These are phyloP conservation scores for Tolypocladium inflatum DNA, from an alignment of 2,329 filamentous ascomycete species.

Conservation along the genomic window DNA sequence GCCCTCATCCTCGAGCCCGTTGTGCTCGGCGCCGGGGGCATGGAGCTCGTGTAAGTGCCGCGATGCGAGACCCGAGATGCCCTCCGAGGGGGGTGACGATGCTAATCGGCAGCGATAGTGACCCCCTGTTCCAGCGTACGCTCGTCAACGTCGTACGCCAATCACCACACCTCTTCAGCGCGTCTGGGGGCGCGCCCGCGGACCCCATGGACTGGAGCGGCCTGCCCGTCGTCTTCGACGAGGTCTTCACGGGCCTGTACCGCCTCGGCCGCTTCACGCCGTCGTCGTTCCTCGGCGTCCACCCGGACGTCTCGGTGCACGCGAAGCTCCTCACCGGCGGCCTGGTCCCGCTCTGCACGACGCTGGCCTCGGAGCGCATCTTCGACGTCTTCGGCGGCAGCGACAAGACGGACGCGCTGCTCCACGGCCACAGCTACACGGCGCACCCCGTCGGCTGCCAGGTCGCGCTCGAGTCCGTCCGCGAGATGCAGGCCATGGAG, in stretches of 20 bases:
- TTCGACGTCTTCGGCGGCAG: slow-evolving; percentile 62
- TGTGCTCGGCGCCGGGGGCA: slow-evolving; percentile 73
- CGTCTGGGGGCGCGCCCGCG: slow-evolving; percentile 3
- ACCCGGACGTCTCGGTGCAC: slow-evolving; percentile 70
- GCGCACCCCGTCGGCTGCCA: slow-evolving; percentile 75
- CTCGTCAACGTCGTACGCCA: slow-evolving; percentile 58
- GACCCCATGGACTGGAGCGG: slow-evolving; percentile 50
- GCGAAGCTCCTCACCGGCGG: slow-evolving; percentile 80
- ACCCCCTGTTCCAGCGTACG: slow-evolving; percentile 70
- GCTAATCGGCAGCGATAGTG: slow-evolving; percentile 32
- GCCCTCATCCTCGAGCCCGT: slow-evolving; percentile 74
- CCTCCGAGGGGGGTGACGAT: neutral
- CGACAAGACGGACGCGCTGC: slow-evolving; percentile 67
- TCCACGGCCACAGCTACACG: slow-evolving; percentile 83
- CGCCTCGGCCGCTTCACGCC: slow-evolving; percentile 66
- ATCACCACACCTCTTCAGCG: slow-evolving; percentile 44
- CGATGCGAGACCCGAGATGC: too few relatives aligned
- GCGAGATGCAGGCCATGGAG: slow-evolving; percentile 51
- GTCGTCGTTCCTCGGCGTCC: slow-evolving; percentile 56
- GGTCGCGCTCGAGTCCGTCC: slow-evolving; percentile 61
- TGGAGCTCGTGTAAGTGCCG: slow-evolving; percentile 61
- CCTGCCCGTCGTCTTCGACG: slow-evolving; percentile 72
- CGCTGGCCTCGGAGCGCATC: slow-evolving; percentile 63
- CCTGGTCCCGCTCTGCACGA: slow-evolving; percentile 66
- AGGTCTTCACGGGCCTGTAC: slow-evolving; percentile 81